A percentile compares a stretch with the other conserved stretches of the same genome.
phyloP scores from a whole-genome alignment of 2,329 filamentous ascomycete genomes.

The Ceratocystiopsis brevicomis region DNA sequence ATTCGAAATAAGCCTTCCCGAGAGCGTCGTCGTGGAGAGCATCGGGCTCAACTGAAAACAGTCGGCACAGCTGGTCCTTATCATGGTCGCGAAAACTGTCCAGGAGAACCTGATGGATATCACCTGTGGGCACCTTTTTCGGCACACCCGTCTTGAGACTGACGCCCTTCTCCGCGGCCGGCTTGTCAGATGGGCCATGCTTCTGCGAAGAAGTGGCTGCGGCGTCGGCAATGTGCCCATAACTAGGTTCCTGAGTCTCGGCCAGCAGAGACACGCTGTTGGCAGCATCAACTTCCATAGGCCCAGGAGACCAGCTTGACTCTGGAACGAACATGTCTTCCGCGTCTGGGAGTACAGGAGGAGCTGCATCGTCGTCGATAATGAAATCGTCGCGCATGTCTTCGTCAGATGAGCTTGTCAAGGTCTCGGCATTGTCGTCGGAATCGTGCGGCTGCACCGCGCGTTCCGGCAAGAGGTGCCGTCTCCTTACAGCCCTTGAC shows the following conservation, averaged over 20 bases:
- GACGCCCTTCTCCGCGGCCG: too few species aligned
- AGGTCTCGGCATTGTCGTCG: slow-evolving; percentile 27
- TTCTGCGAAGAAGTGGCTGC: too few species aligned
- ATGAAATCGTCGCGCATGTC: slow-evolving; percentile 30
- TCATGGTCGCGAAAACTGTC: slow-evolving; percentile 4
- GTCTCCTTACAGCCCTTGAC: not conserved
- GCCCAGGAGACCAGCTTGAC: not conserved
- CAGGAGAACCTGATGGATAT: slow-evolving; percentile 7
- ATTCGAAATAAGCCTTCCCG: not conserved
- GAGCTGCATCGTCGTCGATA: slow-evolving; percentile 16
- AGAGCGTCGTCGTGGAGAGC: not conserved
- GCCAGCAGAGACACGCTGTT: too few species aligned
- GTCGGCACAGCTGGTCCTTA: not conserved
- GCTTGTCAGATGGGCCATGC: too few species aligned
- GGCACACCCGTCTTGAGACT: slow-evolving; percentile 5
- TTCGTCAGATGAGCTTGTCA: slow-evolving; percentile 26
- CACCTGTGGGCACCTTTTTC: slow-evolving; percentile 4
- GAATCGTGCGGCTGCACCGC: not conserved
- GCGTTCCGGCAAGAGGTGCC: not conserved
- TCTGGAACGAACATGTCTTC: not conserved
- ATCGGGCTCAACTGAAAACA: slow-evolving; percentile 1
- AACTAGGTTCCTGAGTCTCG: too few species aligned
- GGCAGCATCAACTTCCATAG: too few species aligned
- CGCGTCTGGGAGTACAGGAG: too few species aligned
- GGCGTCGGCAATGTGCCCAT: too few species aligned